Conservation (phyloP, 306 rosid species). For the apple (Malus domestica) region ASM211411v1 NC_041800.1:25481733-25482232, state of each 20-base stretch:
- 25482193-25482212: neutral
- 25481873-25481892: rapidly evolving
- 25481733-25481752: no score
- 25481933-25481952: no score
- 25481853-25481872: no score
- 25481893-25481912: no score
- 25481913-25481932: no score
- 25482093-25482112: constrained; percentile 19
- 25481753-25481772: no score
- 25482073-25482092: constrained; percentile 14
- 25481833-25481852: no score
- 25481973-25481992: neutral
- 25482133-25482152: neutral
- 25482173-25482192: constrained; percentile 9
- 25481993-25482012: constrained; percentile 14
- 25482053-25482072: neutral
- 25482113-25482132: constrained; percentile 10
- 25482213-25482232: neutral
- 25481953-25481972: neutral
- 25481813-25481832: no score
- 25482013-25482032: constrained; percentile 9
- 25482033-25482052: constrained; percentile 23
- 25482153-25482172: neutral
- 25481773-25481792: no score
- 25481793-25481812: rapidly evolving